These are phyloP conservation scores for Coemansia sp. DNA, from an alignment of 192 early-diverging fungal species.

Conservation along the genomic window DNA sequence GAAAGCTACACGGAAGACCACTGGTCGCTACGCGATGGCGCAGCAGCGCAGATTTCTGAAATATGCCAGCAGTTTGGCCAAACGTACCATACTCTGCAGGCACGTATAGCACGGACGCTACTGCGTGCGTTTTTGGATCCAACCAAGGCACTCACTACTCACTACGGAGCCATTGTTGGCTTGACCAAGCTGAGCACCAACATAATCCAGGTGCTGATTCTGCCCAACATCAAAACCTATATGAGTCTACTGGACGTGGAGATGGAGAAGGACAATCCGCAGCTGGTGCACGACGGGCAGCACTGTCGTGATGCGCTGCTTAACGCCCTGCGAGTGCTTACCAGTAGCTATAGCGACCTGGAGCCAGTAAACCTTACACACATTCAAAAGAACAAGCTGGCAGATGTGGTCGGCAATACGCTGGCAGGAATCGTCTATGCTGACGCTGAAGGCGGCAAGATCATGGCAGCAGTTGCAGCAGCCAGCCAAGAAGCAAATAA, in stretches of 20 bases:
- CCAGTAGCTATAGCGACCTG: conserved; percentile 5
- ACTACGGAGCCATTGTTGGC: conserved; percentile 87
- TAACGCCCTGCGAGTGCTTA: conserved; percentile 22
- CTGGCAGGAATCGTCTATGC: conserved; percentile 40
- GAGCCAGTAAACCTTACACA: conserved; percentile 13
- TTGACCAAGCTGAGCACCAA: conserved; percentile 73
- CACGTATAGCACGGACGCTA: conserved; percentile 86
- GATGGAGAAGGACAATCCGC: conserved; percentile 42
- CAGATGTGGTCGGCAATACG: conserved; percentile 35
- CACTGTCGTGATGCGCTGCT: conserved; percentile 40
- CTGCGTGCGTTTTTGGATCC: conserved; percentile 87
- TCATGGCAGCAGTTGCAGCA: conserved; percentile 35
- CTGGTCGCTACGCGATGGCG: conserved; percentile 75
- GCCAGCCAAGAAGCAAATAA: conserved; percentile 10
- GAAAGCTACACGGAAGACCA: conserved; percentile 68
- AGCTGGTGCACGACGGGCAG: conserved; percentile 33
- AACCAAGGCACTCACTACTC: conserved; percentile 72
- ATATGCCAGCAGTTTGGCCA: conserved; percentile 76
- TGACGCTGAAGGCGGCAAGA: conserved; percentile 24
- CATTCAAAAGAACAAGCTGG: conserved; percentile 27
- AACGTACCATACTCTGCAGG: conserved; percentile 83
- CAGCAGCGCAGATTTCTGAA: conserved; percentile 69
- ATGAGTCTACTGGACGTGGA: conserved; percentile 47
- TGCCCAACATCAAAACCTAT: conserved; percentile 77
- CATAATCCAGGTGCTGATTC: conserved; percentile 69